Evolutionary conservation across 73 alveolate genomes (phyloP), one percentile per base, ranked within the genome.

Genomic region (Paramecium sonneborni): DNA sequence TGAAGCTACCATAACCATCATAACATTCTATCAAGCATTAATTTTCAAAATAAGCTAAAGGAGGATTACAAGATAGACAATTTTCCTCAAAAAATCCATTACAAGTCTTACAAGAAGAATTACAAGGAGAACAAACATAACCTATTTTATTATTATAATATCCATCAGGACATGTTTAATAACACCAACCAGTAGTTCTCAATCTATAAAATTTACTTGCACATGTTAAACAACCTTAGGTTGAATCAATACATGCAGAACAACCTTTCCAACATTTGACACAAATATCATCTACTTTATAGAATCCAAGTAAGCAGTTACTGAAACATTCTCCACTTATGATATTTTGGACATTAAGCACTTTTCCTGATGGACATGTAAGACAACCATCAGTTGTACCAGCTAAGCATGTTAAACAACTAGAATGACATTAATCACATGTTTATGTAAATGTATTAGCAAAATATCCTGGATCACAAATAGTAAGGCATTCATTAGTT

Each of bases 41-140:
- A 18, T 72, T 72, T 72, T 72, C 8, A 72, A 3, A 72, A 38
- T 20, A 62, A 7, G 84, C 84, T 30, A 62, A 62, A 2, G 84
- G 84, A 62, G 84, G 46, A 30, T 26, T 62, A 3, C 84, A 62
- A 23, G 84, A 62, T 62, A 62, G 20, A 32, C 84, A 62, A 62
- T 20, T 62, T 26, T 23, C 7, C 24, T 62, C 84, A 23, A 46
- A 30, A 26, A 26, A 21, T 12, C 86, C 86, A 72, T 3, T n/a
- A 7, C 86, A 72, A n/a, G 86, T 72, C 5, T 72, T 72, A 72
- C 86, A 72, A n/a, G 5, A 20, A 4, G 86, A 5, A 35, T 72
- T 32, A 34, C 86, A 72, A 35, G 55, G 57, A 34, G 86, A 32
- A 72, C 86, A 72, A 5, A 72, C 23, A n/a, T 72, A 72, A 2